Evolutionary conservation across 2,329 filamentous ascomycete genomes (phyloP), one percentile per base, ranked within the genome.

Genomic region (Penicillium sp.): DNA sequence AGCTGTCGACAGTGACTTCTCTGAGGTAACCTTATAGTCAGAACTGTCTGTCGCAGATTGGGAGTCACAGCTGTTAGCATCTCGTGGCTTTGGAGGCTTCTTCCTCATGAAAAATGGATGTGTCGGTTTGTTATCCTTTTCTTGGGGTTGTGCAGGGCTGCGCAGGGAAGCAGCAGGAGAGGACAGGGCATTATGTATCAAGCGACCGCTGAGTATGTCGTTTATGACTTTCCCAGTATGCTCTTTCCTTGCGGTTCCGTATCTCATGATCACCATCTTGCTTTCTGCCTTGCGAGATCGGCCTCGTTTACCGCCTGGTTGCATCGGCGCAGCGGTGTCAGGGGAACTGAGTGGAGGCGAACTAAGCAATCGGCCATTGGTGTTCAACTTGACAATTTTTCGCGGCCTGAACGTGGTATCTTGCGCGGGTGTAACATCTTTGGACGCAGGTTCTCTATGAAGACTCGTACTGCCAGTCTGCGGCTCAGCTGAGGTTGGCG

Each of bases 71-170:
- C 31, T 13, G 4, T 4, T 44, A 11, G 52, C 43, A 14, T 27
- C 9, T 5, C 65, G 61, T 0, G 58, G 5, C 22, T 67, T 70
- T 31, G 60, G 71, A 9, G 74, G 72, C 6, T 79, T 22, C 65
- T 87, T 89, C 6, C 83, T 85, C 16, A 82, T 70, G 68, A 92
- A 92, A 69, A 92, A 90, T 0, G 89, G 89, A 74, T 92, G 87
- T 0, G 85, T 83, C 1, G 78, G 65, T 66, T 84, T 87, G 31
- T 44, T 37, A 13, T 19, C 6, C 72, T 65, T 44, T 75, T 66
- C 56, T 66, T 54, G 14, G 2, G 50, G 36, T 67, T 66, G 51
- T 49, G 35, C 52, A 10, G n/a, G 51, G 22, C 16, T 46, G 35
- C 52, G 66, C 60, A 47, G 54, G 22, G 19, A 18, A 2, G 13